Evolutionary conservation across 352 stramenopile genomes (phyloP), one percentile per base, ranked within the genome.

Genomic region (Phytophthora gonapodyides): DNA sequence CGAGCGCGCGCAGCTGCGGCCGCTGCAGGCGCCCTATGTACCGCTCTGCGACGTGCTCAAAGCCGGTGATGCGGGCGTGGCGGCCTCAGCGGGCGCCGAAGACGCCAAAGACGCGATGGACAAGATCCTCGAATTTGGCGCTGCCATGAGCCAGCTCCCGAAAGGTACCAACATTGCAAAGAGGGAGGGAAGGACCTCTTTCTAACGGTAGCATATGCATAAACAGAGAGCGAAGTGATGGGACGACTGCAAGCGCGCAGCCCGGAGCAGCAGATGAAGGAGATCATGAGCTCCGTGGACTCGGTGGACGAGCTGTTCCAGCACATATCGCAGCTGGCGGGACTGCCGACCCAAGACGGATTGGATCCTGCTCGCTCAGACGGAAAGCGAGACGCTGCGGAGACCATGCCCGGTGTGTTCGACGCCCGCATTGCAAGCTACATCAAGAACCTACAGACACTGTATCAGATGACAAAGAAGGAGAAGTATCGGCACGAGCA

Each of bases 401-500:
- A 77, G 13, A 50, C 43, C 7, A 64, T 72, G 24, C 60, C 80
- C n/a, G 74, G 74, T 2, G 38, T 78, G 5, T 93, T 96, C 56
- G 82, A 94, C 38, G 80, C 70, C 21, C 84, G 85, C 7, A 67
- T 96, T 16, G 74, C 78, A 0, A 71, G 61, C 36, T 94, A 96
- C 50, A 72, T 96, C 30, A 86, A 85, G 30, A 78, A 88, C 17
- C 57, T 96, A 33, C 82, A 93, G 64, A 38, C 49, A 16, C 40
- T 96, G 27, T 93, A 91, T 40, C 80, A 92, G 33, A 49, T 84
- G 37, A 91, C 75, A 0, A 94, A 93, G 68, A 92, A 91, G 37
- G 84, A 94, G 48, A 94, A 92, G 38, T 71, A 89, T 49, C 77
- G 81, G 2, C 77, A 91, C 44, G 87, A 94, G 45, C 87, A 96